A percentile compares a stretch with the other conserved stretches of the same genome.
These are phyloP conservation scores for Cunninghamia lanceolata DNA, from an alignment of 75 land plant genomes.

Conservation along the genomic window DNA sequence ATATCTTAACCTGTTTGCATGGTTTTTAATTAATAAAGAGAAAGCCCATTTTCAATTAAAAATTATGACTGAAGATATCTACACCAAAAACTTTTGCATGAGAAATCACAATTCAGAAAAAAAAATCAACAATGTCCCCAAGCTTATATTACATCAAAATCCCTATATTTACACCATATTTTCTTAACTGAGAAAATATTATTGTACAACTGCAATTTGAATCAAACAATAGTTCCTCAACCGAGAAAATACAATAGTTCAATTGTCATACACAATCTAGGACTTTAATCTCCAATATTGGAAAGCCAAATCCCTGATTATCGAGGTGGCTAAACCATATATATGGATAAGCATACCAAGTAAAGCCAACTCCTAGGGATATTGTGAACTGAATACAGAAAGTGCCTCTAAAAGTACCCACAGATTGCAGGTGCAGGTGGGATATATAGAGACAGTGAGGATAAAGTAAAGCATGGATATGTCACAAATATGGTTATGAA, in stretches of 20 bases:
- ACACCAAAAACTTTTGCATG: not conserved
- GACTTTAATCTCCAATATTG: not conserved
- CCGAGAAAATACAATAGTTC: not conserved
- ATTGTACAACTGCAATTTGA: not conserved
- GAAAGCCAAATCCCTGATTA: not conserved
- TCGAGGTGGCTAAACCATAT: not conserved
- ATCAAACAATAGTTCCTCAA: not conserved
- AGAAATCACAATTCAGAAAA: not conserved
- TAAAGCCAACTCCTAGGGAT: not conserved
- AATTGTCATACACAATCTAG: not conserved
- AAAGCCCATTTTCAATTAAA: not conserved
- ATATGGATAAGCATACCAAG: not conserved
- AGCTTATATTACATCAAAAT: not conserved
- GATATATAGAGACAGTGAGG: not conserved
- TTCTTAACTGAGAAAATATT: not conserved
- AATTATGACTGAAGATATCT: not conserved
- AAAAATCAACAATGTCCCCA: not conserved
- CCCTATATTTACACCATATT: not conserved
- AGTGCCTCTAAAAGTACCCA: not conserved
- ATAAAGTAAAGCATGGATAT: not conserved
- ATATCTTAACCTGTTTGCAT: constrained; percentile 32
- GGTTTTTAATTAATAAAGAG: not conserved
- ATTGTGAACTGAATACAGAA: not conserved
- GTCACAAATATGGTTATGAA: not conserved
- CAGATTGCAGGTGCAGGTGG: not conserved